These are phyloP conservation scores for Funneliformis mosseae DNA, from an alignment of 192 early-diverging fungal genomes.

Conservation along the genomic window DNA sequence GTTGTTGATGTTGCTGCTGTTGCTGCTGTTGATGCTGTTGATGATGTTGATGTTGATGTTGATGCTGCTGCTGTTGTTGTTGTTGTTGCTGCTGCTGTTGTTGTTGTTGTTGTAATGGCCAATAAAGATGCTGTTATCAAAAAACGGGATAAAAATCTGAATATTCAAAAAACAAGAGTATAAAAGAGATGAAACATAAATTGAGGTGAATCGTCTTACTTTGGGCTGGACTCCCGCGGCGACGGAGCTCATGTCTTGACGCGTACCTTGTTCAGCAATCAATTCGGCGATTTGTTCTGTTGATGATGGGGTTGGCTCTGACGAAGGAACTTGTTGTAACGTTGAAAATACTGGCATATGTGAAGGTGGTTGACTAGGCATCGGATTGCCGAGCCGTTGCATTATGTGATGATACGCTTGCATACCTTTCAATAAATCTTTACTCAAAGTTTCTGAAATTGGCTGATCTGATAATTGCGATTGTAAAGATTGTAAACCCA, in stretches of 20 bases:
- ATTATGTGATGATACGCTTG: constrained; percentile 10
- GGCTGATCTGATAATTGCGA: not conserved
- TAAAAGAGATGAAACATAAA: constrained; percentile 2
- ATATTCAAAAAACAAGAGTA: not conserved
- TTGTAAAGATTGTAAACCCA: not conserved
- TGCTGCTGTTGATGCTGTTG: not conserved
- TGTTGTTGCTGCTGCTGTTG: constrained; percentile 1
- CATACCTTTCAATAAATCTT: constrained; percentile 22
- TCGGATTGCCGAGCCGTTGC: not conserved
- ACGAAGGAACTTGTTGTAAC: not conserved
- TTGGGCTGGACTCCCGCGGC: not conserved
- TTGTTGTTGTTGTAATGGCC: constrained; percentile 12
- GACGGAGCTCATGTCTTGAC: not conserved
- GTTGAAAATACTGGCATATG: not conserved
- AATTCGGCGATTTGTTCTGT: constrained; percentile 15
- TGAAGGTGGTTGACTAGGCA: not conserved
- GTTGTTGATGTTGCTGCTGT: not conserved
- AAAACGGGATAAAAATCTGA: constrained; percentile 24
- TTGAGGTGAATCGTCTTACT: constrained; percentile 3
- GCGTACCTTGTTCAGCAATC: constrained; percentile 15
- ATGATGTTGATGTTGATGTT: not conserved
- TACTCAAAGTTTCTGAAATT: not conserved
- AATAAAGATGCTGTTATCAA: no score
- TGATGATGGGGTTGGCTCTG: not conserved
- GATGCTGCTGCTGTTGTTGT: not conserved